Percentiles rank a stretch among this genome's conserved stretches.
Conservation (phyloP, 1,139 yeast genomes). For the Suhomyces maxii region DNA sequence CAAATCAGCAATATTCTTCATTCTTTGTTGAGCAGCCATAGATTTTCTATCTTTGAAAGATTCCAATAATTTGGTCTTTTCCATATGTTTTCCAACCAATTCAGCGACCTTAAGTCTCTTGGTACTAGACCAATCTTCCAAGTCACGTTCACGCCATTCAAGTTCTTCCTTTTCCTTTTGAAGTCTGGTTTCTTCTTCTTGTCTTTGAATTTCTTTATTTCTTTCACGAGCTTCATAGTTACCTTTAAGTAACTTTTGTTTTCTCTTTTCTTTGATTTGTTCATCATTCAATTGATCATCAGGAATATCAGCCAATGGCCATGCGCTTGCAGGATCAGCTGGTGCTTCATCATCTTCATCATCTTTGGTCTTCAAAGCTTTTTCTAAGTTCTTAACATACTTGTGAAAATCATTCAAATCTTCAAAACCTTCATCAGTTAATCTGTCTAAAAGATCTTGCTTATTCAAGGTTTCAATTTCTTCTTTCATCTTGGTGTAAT, state of each 20-base stretch:
- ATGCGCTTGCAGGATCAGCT: constrained; percentile 53
- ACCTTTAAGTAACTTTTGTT: constrained; percentile 79
- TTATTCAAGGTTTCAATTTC: constrained; percentile 50
- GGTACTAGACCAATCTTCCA: constrained; percentile 75
- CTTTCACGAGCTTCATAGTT: constrained; percentile 86
- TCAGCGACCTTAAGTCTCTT: constrained; percentile 63
- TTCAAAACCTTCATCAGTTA: constrained; percentile 77
- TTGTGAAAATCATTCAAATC: constrained; percentile 70
- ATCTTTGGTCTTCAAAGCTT: constrained; percentile 55
- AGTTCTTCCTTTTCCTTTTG: constrained; percentile 61
- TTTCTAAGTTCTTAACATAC: constrained; percentile 66
- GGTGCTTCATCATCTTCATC: constrained; percentile 47
- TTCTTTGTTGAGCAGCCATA: constrained; percentile 85
- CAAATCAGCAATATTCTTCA: constrained; percentile 86
- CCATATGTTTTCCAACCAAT: constrained; percentile 60
- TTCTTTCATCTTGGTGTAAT: constrained; percentile 59
- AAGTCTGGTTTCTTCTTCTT: constrained; percentile 54
- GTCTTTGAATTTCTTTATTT: constrained; percentile 71
- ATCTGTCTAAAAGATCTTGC: constrained; percentile 44
- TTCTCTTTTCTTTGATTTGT: constrained; percentile 81
- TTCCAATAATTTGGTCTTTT: constrained; percentile 66
- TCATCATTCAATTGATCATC: constrained; percentile 81
- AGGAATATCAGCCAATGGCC: constrained; percentile 81
- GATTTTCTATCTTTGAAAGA: constrained; percentile 89
- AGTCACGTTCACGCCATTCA: constrained; percentile 75